phyloP scores from a whole-genome alignment of 2,329 filamentous ascomycete species.

The Diaporthe destruens region DNA sequence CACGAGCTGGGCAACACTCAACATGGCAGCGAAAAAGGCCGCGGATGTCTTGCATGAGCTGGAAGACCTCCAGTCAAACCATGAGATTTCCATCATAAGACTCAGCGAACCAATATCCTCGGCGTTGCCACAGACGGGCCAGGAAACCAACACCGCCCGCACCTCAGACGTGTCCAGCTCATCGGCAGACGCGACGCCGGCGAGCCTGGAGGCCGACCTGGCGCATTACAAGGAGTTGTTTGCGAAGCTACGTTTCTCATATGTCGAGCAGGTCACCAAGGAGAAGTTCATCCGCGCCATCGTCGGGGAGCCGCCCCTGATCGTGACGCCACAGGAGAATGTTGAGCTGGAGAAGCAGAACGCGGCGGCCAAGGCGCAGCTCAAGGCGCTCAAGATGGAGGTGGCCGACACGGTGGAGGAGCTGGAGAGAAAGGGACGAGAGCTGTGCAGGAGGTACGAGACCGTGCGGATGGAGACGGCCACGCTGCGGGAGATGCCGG shows the following conservation, averaged over 20 bases:
- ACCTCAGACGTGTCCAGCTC: conserved; percentile 80
- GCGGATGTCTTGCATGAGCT: conserved; percentile 62
- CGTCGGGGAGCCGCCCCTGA: conserved; percentile 87
- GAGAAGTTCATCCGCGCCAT: conserved; percentile 97
- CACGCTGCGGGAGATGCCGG: conserved; percentile 64
- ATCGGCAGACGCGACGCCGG: conserved; percentile 76
- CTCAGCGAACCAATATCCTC: conserved; percentile 81
- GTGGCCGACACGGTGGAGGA: conserved; percentile 79
- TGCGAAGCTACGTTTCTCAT: conserved; percentile 95
- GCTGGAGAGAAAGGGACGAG: conserved; percentile 74
- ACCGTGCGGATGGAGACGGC: conserved; percentile 61
- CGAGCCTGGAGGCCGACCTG: conserved; percentile 85
- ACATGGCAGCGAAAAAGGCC: conserved; percentile 51
- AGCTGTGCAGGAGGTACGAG: conserved; percentile 69
- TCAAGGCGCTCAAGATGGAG: conserved; percentile 85
- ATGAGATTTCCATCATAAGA: conserved; percentile 79
- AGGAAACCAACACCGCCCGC: conserved; percentile 58
- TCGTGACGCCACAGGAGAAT: conserved; percentile 87
- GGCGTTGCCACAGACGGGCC: conserved; percentile 55
- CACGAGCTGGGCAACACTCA: conserved; percentile 8
- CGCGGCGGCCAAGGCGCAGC: conserved; percentile 76
- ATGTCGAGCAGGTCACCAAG: conserved; percentile 98
- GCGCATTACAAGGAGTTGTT: conserved; percentile 95
- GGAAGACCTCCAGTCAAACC: conserved; percentile 65
- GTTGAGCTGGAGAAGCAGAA: conserved; percentile 78